Percentiles rank a stretch among this genome's conserved stretches.
Evolutionary conservation across 202 grass and related monocot genomes (phyloP).

Genomic region (Digitaria exilis): DNA sequence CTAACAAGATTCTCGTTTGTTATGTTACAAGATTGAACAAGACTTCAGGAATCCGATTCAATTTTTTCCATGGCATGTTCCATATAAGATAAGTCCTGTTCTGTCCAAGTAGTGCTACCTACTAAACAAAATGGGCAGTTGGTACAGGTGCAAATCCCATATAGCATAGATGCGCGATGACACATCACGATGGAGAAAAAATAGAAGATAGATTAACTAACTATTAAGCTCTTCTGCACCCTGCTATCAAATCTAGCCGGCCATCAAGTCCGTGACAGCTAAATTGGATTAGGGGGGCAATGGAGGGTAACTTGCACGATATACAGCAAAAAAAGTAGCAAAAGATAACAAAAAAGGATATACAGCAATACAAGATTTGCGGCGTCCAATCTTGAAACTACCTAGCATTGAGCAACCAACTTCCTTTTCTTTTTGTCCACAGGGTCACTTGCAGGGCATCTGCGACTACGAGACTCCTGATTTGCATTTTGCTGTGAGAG

Average conservation of each 20-base stretch:
- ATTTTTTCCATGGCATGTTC: background rate
- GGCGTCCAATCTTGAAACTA: slow-evolving; percentile 1
- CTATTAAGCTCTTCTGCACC: background rate
- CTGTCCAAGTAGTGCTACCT: background rate
- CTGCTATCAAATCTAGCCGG: background rate
- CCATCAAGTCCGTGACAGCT: slow-evolving; percentile 12
- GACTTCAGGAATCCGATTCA: background rate
- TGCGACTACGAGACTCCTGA: slow-evolving; percentile 23
- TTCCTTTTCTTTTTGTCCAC: slow-evolving; percentile 48
- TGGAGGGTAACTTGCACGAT: background rate
- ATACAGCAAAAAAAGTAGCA: slow-evolving; percentile 5
- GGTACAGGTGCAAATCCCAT: background rate
- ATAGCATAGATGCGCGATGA: slow-evolving; percentile 9
- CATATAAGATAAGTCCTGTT: background rate
- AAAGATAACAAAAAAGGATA: slow-evolving; percentile 4
- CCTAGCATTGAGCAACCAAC: slow-evolving; percentile 13
- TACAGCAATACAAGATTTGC: slow-evolving; percentile 25
- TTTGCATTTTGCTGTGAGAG: slow-evolving; percentile 8
- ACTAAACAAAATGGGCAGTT: slow-evolving; percentile 14
- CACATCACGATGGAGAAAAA: slow-evolving; percentile 15
- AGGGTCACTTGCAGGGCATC: slow-evolving; percentile 35
- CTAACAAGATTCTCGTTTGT: too few species aligned
- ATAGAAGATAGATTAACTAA: background rate
- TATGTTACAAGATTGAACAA: background rate
- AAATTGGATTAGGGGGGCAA: background rate